These are phyloP conservation scores for Didymella pinodella DNA, from an alignment of 2,329 filamentous ascomycete species.

Conservation along the genomic window DNA sequence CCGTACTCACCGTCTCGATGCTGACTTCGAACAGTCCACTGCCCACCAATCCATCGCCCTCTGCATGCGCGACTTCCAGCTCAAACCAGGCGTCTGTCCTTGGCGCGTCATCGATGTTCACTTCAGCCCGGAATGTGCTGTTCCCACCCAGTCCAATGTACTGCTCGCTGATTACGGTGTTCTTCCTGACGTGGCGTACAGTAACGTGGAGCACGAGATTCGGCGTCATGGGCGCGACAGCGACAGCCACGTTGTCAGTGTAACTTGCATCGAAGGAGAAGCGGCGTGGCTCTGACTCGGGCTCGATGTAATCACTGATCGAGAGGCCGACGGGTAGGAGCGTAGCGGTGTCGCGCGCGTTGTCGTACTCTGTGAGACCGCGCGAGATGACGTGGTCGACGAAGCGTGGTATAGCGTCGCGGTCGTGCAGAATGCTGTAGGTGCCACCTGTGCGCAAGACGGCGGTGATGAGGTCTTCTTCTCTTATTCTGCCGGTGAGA, in stretches of 20 bases:
- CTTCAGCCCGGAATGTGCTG: slow-evolving; percentile 26
- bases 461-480: slow-evolving; percentile 32
- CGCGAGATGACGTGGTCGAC: slow-evolving; percentile 33
- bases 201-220: slow-evolving; percentile 24
- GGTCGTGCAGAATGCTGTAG: slow-evolving; percentile 30
- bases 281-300: slow-evolving; percentile 28
- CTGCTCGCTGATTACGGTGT: slow-evolving; percentile 28
- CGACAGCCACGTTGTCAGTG: slow-evolving; percentile 25
- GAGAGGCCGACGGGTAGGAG: slow-evolving; percentile 29
- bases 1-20: slow-evolving; percentile 24
- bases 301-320: slow-evolving; percentile 31
- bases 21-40: slow-evolving; percentile 34
- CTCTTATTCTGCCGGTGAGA: slow-evolving; percentile 12
- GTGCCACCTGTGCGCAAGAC: slow-evolving; percentile 35
- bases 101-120: slow-evolving; percentile 31
- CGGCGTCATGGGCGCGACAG: slow-evolving; percentile 29
- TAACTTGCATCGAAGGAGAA: slow-evolving; percentile 31
- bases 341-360: slow-evolving; percentile 33
- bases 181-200: slow-evolving; percentile 30
- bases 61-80: slow-evolving; percentile 31
- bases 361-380: slow-evolving; percentile 34
- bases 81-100: slow-evolving; percentile 37
- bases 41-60: slow-evolving; percentile 23
- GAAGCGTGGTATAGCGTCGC: slow-evolving; percentile 23
- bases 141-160: slow-evolving; percentile 28